Conservation (phyloP, 805 yeast species). For the Pichia heedii region DNA sequence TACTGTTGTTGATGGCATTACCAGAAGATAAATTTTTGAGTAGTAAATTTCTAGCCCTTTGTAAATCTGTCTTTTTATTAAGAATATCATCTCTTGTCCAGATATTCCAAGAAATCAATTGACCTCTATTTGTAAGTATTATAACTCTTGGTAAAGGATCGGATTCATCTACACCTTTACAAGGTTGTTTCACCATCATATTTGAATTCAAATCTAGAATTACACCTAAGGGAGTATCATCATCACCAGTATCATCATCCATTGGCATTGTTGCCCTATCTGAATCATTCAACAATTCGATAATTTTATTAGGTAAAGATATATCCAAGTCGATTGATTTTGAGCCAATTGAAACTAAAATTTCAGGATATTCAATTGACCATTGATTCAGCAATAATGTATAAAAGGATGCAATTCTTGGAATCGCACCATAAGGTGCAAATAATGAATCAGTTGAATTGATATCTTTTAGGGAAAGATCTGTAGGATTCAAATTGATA, state of each 20-base stretch:
- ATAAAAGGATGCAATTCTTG: constrained; percentile 41
- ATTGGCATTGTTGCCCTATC: constrained; percentile 69
- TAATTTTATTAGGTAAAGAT: constrained; percentile 27
- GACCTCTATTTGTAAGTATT: constrained; percentile 55
- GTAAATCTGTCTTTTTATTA: constrained; percentile 3
- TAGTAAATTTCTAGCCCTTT: constrained; percentile 1
- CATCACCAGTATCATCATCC: constrained; percentile 54
- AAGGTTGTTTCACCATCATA: constrained; percentile 41
- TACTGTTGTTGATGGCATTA: no score
- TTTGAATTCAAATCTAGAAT: constrained; percentile 48
- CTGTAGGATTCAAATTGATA: not conserved
- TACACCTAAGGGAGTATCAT: constrained; percentile 64
- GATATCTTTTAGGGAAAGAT: constrained; percentile 7
- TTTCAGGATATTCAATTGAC: constrained; percentile 24
- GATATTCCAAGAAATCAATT: constrained; percentile 53
- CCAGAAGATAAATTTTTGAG: not conserved
- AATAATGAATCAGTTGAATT: constrained; percentile 3
- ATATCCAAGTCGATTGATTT: constrained; percentile 56
- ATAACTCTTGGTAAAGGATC: constrained; percentile 59
- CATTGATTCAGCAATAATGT: constrained; percentile 32
- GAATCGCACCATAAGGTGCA: constrained; percentile 39
- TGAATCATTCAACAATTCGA: constrained; percentile 55
- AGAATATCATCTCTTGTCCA: constrained; percentile 47
- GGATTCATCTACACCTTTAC: constrained; percentile 47
- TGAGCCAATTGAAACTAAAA: constrained; percentile 48